Percentiles rank a stretch among this genome's conserved stretches.
phyloP scores from a whole-genome alignment of 2,329 filamentous ascomycete genomes.

The Sphaerulina musiva region DNA sequence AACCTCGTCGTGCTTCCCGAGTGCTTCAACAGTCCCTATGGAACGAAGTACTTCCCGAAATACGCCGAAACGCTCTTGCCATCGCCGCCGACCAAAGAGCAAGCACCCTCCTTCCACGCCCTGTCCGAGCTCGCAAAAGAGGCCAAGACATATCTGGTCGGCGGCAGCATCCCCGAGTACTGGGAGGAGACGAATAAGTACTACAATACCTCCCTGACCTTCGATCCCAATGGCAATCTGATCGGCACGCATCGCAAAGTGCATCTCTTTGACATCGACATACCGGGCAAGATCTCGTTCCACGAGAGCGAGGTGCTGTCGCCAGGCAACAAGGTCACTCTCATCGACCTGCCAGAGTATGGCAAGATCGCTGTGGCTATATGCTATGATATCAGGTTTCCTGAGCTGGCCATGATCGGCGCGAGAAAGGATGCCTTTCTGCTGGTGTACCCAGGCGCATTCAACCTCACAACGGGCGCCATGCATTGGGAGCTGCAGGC shows the following conservation, averaged over 20 bases:
- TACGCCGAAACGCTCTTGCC: conserved; percentile 87
- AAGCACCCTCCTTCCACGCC: conserved; percentile 79
- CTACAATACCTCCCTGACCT: conserved; percentile 87
- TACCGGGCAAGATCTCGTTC: conserved; percentile 90
- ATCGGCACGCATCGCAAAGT: conserved; percentile 88
- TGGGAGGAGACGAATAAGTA: conserved; percentile 60
- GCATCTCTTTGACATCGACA: conserved; percentile 96
- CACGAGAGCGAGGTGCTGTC: conserved; percentile 82
- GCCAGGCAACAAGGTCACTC: conserved; percentile 75
- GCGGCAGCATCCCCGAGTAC: conserved; percentile 86
- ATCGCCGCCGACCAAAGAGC: conserved; percentile 61
- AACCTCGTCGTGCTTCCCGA: conserved; percentile 88
- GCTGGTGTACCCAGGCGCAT: conserved; percentile 90
- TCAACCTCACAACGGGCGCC: conserved; percentile 87
- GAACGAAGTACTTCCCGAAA: conserved; percentile 78
- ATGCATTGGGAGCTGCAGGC: conserved; percentile 86
- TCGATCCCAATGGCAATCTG: conserved; percentile 68
- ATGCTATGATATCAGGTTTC: conserved; percentile 97
- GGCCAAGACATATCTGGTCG: conserved; percentile 72
- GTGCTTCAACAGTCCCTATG: conserved; percentile 98
- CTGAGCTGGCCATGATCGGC: conserved; percentile 83
- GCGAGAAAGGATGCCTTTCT: conserved; percentile 80
- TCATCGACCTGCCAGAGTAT: conserved; percentile 82
- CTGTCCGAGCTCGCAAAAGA: conserved; percentile 73
- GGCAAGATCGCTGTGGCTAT: conserved; percentile 83